Evolutionary conservation across 2,329 filamentous ascomycete species (phyloP).

Genomic region (Apiospora kogelbergensis): DNA sequence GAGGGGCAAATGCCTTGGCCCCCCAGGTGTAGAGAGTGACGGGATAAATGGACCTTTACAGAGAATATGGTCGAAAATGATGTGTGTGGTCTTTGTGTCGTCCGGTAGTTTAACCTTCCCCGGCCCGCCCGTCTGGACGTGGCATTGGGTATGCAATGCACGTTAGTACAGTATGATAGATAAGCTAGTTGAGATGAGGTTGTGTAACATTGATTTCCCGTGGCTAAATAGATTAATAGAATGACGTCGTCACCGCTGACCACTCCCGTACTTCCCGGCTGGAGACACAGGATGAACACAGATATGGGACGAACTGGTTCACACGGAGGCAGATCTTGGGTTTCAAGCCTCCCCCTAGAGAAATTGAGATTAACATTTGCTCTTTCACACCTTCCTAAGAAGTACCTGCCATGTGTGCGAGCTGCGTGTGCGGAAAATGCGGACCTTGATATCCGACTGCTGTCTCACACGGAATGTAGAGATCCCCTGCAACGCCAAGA

Average conservation of each 20-base stretch:
- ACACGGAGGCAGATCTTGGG: background rate
- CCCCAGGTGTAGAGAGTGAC: background rate
- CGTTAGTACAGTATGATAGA: background rate
- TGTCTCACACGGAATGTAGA: background rate
- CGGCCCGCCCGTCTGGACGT: background rate
- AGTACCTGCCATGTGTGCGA: background rate
- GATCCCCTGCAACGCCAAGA: background rate
- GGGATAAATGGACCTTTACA: background rate
- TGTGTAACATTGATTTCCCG: background rate
- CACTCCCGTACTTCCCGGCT: background rate
- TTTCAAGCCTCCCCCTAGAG: background rate
- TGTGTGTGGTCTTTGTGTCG: background rate
- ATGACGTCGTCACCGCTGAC: background rate
- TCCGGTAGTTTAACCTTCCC: background rate
- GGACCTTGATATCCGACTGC: background rate
- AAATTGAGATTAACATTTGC: background rate
- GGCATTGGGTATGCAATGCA: background rate
- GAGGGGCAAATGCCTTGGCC: background rate
- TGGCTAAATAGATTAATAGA: background rate
- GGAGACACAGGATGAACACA: background rate
- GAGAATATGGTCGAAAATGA: background rate
- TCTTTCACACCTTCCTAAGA: background rate
- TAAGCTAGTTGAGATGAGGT: constrained; percentile 5
- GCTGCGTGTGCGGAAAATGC: background rate
- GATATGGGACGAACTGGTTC: background rate